phyloP scores from a whole-genome alignment of 1,139 yeast genomes.

The Nadsonia starkeyi-henricii region DNA sequence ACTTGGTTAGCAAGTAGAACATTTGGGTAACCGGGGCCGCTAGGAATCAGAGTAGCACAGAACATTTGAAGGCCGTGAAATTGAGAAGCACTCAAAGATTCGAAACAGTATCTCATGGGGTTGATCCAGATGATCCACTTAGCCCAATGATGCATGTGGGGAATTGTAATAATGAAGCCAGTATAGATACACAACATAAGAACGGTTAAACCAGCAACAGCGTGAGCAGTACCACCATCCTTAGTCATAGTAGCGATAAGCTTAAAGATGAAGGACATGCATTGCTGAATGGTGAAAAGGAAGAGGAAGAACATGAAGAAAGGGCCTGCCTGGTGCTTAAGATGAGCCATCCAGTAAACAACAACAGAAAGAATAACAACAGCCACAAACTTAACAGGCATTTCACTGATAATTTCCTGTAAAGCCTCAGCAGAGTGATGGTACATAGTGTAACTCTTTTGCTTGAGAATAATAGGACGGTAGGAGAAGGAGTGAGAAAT shows the following conservation, averaged over 20 bases:
- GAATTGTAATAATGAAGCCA: slow-evolving; percentile 46
- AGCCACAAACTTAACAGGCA: slow-evolving; percentile 39
- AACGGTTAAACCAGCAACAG: slow-evolving; percentile 44
- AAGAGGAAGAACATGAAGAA: slow-evolving; percentile 44
- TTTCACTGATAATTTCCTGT: slow-evolving; percentile 41
- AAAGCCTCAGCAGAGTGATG: slow-evolving; percentile 33
- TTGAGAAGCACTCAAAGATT: slow-evolving; percentile 43
- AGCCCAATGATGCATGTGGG: slow-evolving; percentile 49
- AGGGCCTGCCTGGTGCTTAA: slow-evolving; percentile 43
- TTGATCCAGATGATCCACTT: slow-evolving; percentile 47
- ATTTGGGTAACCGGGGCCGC: slow-evolving; percentile 37
- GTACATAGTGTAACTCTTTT: slow-evolving; percentile 31
- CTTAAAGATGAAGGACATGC: slow-evolving; percentile 46
- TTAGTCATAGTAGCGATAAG: slow-evolving; percentile 44
- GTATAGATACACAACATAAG: slow-evolving; percentile 41
- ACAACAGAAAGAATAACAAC: slow-evolving; percentile 33
- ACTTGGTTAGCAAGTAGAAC: slow-evolving; percentile 29
- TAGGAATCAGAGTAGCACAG: slow-evolving; percentile 29
- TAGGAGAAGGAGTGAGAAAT: slow-evolving; percentile 41
- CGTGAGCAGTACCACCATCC: slow-evolving; percentile 45
- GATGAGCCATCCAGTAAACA: slow-evolving; percentile 43
- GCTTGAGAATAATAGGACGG: slow-evolving; percentile 48
- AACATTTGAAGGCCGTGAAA: slow-evolving; percentile 40
- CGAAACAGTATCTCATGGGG: slow-evolving; percentile 45
- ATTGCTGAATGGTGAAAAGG: slow-evolving; percentile 33